Evolutionary conservation across 2,329 filamentous ascomycete species (phyloP).

Genomic region (Calonectria multiphialidica): DNA sequence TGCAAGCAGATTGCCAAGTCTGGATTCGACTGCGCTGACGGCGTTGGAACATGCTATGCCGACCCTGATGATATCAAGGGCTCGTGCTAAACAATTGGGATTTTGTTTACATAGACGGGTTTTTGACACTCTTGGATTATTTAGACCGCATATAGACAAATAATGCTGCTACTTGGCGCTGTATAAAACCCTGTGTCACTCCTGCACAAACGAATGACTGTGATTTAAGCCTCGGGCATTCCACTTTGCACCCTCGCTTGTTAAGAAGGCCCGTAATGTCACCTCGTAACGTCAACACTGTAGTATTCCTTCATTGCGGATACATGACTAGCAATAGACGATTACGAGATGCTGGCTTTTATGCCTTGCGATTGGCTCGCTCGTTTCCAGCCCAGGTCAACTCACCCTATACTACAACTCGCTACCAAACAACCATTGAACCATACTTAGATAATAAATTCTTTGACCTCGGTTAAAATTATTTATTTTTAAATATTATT

Average conservation of each 20-base stretch:
- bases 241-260: too few species aligned
- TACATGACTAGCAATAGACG: too few species aligned
- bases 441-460: too few species aligned
- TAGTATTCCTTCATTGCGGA: too few species aligned
- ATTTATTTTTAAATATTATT: too few species aligned
- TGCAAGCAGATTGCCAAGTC: slow-evolving; percentile 30
- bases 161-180: not conserved
- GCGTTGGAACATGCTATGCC: slow-evolving; percentile 35
- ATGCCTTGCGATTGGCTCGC: not conserved
- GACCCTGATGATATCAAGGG: slow-evolving; percentile 24
- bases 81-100: slow-evolving; percentile 20
- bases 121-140: not conserved
- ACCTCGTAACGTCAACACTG: too few species aligned
- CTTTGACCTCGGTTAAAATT: too few species aligned
- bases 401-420: not conserved
- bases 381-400: not conserved
- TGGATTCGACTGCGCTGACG: slow-evolving; percentile 34
- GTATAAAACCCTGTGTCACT: not conserved
- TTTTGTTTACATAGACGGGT: not conserved
- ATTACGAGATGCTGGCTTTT: not conserved
- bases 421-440: too few species aligned
- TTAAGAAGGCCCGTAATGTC: too few species aligned
- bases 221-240: not conserved
- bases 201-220: not conserved
- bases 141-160: not conserved